Percentiles rank a stretch among this genome's conserved stretches.
phyloP scores from a whole-genome alignment of 768 basidiomycete genomes.

The Mycena capillaripes region DNA sequence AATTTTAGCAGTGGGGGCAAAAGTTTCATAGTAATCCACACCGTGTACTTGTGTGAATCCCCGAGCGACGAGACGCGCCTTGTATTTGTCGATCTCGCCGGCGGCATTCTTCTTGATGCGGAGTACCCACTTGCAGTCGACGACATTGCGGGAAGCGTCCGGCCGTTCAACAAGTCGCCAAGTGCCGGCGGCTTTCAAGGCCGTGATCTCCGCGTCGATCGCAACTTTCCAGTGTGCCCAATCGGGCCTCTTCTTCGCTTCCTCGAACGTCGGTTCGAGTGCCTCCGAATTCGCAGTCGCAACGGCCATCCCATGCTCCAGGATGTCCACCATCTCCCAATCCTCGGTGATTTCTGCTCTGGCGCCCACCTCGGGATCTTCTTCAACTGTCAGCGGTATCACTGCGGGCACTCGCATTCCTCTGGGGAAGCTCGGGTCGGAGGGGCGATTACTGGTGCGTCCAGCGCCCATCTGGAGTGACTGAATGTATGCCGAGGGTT shows the following conservation, averaged over 20 bases:
- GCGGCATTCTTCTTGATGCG: too few species aligned
- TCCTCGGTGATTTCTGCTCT: background rate
- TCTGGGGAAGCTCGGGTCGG: background rate
- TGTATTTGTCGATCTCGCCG: too few species aligned
- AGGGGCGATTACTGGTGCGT: background rate
- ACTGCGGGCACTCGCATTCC: too few species aligned
- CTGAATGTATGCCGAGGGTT: constrained; percentile 1
- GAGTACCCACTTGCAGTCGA: too few species aligned
- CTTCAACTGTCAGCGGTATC: background rate
- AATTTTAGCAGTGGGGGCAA: background rate
- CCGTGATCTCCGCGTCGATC: background rate
- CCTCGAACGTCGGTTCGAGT: background rate
- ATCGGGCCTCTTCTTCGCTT: background rate
- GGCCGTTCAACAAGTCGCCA: background rate
- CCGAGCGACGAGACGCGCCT: too few species aligned
- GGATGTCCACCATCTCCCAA: background rate
- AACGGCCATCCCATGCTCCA: background rate
- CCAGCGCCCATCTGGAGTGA: constrained; percentile 10
- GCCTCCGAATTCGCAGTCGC: background rate
- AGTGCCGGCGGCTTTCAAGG: background rate
- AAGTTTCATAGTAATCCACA: background rate
- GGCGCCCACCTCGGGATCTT: background rate
- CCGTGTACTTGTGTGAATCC: too few species aligned
- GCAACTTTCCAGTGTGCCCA: background rate
- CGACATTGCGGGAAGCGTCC: too few species aligned